A percentile compares a stretch with the other conserved stretches of the same genome.
These are phyloP conservation scores for Neurospora sp. DNA, from an alignment of 2,329 filamentous ascomycete genomes.

Conservation along the genomic window DNA sequence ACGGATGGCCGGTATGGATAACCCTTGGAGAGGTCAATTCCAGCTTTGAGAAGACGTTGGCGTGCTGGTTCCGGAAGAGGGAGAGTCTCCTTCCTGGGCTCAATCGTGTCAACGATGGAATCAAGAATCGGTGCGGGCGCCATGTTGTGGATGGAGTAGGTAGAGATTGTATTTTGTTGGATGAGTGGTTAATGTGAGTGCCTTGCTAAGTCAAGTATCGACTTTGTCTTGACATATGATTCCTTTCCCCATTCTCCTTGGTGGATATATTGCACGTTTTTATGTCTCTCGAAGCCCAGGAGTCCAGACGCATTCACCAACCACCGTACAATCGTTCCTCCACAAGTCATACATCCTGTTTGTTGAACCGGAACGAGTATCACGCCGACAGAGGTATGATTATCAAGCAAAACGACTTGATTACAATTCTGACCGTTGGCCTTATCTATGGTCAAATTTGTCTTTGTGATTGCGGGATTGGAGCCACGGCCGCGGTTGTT, in stretches of 20 bases:
- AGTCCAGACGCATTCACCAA: not conserved
- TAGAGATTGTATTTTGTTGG: not conserved
- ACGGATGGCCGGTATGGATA: slow-evolving; percentile 61
- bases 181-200: not conserved
- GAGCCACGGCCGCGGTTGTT: not conserved
- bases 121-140: slow-evolving; percentile 50
- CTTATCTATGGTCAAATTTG: not conserved
- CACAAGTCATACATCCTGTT: not conserved
- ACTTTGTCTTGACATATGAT: not conserved
- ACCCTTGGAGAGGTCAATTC: slow-evolving; percentile 57
- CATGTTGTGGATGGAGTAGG: slow-evolving; percentile 22
- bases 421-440: not conserved
- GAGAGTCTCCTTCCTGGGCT: slow-evolving; percentile 54
- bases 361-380: not conserved
- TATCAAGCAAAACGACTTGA: not conserved
- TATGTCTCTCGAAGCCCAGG: not conserved
- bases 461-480: not conserved
- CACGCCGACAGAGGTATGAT: not conserved
- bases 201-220: not conserved
- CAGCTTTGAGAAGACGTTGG: slow-evolving; percentile 54
- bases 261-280: not conserved
- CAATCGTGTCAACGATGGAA: slow-evolving; percentile 51
- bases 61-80: slow-evolving; percentile 47
- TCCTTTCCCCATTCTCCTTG: not conserved
- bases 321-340: not conserved